Conservation (phyloP, 805 yeast species). For the Komagataella pseudopastoris region DNA sequence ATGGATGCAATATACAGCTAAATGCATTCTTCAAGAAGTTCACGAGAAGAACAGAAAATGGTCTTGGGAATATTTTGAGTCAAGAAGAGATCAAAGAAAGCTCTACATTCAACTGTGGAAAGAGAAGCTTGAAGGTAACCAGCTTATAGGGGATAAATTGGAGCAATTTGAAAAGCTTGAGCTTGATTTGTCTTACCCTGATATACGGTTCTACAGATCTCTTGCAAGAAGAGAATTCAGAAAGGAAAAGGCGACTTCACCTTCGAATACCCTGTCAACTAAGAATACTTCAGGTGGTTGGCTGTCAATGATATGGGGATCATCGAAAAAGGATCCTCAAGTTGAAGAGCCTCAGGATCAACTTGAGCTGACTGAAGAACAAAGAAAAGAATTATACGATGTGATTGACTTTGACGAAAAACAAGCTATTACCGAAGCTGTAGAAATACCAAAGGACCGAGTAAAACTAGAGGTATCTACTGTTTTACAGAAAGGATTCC, state of each 20-base stretch:
- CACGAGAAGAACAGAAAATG: constrained; percentile 70
- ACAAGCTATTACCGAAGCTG: constrained; percentile 31
- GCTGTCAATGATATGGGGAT: constrained; percentile 62
- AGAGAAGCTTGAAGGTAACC: constrained; percentile 26
- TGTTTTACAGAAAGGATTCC: constrained; percentile 62
- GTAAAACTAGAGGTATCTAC: constrained; percentile 57
- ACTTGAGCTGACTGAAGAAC: constrained; percentile 64
- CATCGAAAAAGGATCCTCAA: constrained; percentile 8
- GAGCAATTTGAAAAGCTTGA: constrained; percentile 40
- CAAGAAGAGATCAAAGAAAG: constrained; percentile 59
- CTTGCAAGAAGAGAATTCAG: constrained; percentile 56
- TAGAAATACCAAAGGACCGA: constrained; percentile 62
- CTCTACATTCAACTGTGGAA: constrained; percentile 61
- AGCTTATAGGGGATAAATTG: constrained; percentile 15
- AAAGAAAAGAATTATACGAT: constrained; percentile 77
- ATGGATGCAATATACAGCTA: constrained; percentile 77
- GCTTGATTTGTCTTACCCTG: constrained; percentile 51
- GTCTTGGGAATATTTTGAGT: constrained; percentile 77
- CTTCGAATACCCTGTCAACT: constrained; percentile 5
- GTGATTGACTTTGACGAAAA: constrained; percentile 85
- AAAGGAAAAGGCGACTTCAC: constrained; percentile 28
- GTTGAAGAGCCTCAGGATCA: constrained; percentile 16
- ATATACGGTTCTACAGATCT: constrained; percentile 74
- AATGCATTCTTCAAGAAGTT: constrained; percentile 64
- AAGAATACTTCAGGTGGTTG: constrained; percentile 31